Evolutionary conservation across 2,329 filamentous ascomycete species (phyloP).

Genomic region (Venturia pyrina): DNA sequence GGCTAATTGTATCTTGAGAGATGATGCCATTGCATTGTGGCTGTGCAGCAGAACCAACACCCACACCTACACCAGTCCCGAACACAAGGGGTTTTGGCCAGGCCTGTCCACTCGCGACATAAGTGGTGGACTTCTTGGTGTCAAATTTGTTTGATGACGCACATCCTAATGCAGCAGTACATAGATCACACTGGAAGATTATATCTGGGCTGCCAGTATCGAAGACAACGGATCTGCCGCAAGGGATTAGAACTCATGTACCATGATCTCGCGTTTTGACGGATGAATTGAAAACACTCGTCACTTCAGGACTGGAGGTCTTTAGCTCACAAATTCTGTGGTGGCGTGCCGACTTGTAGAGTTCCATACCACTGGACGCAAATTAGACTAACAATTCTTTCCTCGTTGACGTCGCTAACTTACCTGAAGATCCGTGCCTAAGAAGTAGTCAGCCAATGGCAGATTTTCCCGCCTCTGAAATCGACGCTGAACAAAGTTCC

Average conservation of each 20-base stretch:
- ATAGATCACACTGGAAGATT: neutral
- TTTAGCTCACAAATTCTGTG: slow-evolving; percentile 7
- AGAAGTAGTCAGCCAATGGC: neutral
- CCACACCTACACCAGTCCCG: slow-evolving; percentile 4
- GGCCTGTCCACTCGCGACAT: neutral
- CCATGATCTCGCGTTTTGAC: neutral
- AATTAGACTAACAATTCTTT: too few relatives aligned
- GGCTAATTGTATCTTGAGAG: neutral
- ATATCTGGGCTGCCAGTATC: slow-evolving; percentile 5
- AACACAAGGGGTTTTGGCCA: neutral
- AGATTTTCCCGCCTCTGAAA: neutral
- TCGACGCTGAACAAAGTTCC: neutral
- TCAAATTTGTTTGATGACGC: neutral
- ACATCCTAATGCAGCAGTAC: neutral
- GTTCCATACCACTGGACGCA: slow-evolving; percentile 7
- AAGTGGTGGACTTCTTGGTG: slow-evolving; percentile 1
- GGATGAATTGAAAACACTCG: neutral
- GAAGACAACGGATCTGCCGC: slow-evolving; percentile 5
- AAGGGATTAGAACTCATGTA: neutral
- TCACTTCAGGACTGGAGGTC: neutral
- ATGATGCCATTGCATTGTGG: neutral
- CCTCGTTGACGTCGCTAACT: neutral
- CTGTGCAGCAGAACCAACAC: neutral
- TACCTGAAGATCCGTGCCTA: slow-evolving; percentile 7
- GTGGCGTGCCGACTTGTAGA: slow-evolving; percentile 3